These are phyloP conservation scores for Pyrrhoderma noxium DNA, from an alignment of 1,284 basidiomycete genomes.

Conservation along the genomic window DNA sequence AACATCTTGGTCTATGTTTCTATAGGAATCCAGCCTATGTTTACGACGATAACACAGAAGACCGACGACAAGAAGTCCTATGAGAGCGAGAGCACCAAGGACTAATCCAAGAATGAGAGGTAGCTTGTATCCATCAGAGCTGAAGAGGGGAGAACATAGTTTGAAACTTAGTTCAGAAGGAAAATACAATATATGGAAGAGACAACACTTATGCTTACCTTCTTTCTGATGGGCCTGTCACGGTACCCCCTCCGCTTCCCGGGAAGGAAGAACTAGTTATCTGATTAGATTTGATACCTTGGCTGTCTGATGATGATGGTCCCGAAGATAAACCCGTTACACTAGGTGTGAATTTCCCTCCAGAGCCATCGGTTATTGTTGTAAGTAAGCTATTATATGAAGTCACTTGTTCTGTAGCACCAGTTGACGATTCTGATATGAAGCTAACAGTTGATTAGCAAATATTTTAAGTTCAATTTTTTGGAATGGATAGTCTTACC, in stretches of 20 bases:
- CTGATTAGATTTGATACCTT: no score
- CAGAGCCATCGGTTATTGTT: no score
- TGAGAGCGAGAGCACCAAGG: conserved; percentile 3
- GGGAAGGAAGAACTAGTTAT: conserved; percentile 9
- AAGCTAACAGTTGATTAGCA: no score
- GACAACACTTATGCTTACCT: not conserved
- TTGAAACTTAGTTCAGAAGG: not conserved
- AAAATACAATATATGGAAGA: no score
- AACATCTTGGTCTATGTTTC: not conserved
- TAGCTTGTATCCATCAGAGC: not conserved
- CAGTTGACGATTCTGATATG: no score
- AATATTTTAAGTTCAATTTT: no score
- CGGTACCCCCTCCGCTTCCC: conserved; percentile 15
- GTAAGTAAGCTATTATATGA: no score
- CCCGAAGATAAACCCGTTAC: no score
- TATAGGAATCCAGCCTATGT: not conserved
- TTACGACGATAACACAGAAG: conserved; percentile 10
- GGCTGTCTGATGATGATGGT: no score
- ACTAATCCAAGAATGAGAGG: conserved; percentile 13
- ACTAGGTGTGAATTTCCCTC: no score
- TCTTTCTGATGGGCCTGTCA: conserved; percentile 7
- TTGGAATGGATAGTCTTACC: no score
- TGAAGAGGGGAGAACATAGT: not conserved
- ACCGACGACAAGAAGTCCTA: not conserved
- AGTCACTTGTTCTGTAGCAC: no score